Conservation (phyloP, 2,329 filamentous ascomycete genomes). For the Ambrosiella beaveri region DNA sequence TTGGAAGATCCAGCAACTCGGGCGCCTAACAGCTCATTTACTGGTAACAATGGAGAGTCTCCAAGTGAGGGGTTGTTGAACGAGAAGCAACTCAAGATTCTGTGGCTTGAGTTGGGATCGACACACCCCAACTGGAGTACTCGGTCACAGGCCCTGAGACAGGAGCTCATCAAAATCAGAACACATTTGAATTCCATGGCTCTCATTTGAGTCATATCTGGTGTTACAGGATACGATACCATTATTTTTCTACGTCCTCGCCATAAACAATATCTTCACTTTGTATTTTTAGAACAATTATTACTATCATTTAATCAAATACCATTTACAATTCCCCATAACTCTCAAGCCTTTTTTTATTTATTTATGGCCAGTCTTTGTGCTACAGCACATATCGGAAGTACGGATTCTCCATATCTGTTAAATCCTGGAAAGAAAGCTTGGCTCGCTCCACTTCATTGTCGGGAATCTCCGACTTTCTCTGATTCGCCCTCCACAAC, state of each 20-base stretch:
- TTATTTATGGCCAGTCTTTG: background rate
- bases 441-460: slow-evolving; percentile 41
- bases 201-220: background rate
- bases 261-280: too few relatives aligned
- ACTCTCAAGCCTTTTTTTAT: background rate
- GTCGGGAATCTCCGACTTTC: slow-evolving; percentile 28
- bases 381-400: slow-evolving; percentile 38
- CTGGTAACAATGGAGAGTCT: too few relatives aligned
- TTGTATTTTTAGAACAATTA: background rate
- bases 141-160: slow-evolving; percentile 2
- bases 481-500: slow-evolving; percentile 40
- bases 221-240: too few relatives aligned
- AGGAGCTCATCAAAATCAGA: background rate
- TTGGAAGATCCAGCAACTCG: background rate
- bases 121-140: slow-evolving; percentile 7
- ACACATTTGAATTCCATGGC: background rate
- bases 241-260: too few relatives aligned
- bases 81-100: slow-evolving; percentile 3
- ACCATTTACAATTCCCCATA: background rate
- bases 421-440: slow-evolving; percentile 49
- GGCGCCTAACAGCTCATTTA: too few relatives aligned
- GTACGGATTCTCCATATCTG: slow-evolving; percentile 50
- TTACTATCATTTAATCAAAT: background rate
- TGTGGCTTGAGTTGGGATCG: slow-evolving; percentile 6
- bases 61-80: slow-evolving; percentile 1